Base-by-base conservation (phyloP, 805 yeast genomes). In the Brettanomyces nanus region DNA sequence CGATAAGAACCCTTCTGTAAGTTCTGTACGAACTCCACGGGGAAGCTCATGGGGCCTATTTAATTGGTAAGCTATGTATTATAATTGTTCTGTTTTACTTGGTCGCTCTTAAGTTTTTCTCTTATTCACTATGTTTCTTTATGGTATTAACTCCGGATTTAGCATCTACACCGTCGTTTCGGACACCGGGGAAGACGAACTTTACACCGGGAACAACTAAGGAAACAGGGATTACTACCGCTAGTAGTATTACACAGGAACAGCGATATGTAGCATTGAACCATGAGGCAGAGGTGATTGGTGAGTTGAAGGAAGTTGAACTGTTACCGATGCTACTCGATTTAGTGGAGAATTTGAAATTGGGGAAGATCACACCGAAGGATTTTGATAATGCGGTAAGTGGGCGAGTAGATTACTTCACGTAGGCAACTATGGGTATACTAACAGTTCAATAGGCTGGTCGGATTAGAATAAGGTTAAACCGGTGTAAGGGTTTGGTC, bases 301-400 rank as follows among this genome's bases (percentile, higher is more conserved):
- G 56, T 22, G 66, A 63, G 26, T 43, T 62, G 30, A 56, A 50
- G 32, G 45, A 51, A 11, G 47, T 62, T 29, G 70, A 68, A 29
- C 42, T 68, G 14, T 41, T 68, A 2, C 71, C 72, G 2, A 33
- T 66, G 23, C 48, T 68, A 5, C 42, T 68, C 39, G 71, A 66
- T 32, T 47, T 63, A 17, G 51, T 68, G 5, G 71, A 66, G 34
- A 61, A 55, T 33, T 57, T 68, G 9, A 59, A 63, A 32, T 44
- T 52, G 2, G 71, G 71, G 0, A 56, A 59, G 37, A 47, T 66
- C 1, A 42, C 64, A n/a, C 68, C 70, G 0, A 64, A 65, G 37
- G 72, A 68, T 35, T 61, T 63, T 28, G 67, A 62, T 23, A 66
- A 64, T 44, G 61, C 67, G 5, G 66, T 63, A 47, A 32, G 65